A percentile compares a stretch with the other conserved stretches of the same genome.
Evolutionary conservation across 108 stramenopile species (phyloP).

Genomic region (Epipyxis sp.): DNA sequence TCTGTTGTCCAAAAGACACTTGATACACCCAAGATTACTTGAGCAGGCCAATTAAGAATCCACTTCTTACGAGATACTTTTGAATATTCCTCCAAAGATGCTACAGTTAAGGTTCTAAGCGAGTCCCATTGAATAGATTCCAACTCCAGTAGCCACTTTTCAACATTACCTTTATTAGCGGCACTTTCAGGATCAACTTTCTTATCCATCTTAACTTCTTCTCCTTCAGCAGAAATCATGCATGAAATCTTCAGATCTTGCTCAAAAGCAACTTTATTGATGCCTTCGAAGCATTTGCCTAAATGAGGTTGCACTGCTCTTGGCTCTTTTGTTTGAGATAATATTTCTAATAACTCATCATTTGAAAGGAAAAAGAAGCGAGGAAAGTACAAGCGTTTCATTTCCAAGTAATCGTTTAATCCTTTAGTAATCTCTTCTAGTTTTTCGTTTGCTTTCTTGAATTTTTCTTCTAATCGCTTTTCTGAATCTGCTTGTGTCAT

Average conservation of each 20-base stretch:
- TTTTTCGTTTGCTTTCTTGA: slow-evolving; percentile 59
- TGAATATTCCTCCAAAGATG: slow-evolving; percentile 55
- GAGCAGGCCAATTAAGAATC: slow-evolving; percentile 65
- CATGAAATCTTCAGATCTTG: slow-evolving; percentile 56
- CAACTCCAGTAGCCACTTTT: slow-evolving; percentile 61
- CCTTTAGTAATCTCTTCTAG: slow-evolving; percentile 67
- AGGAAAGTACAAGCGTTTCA: slow-evolving; percentile 66
- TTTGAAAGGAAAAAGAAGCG: slow-evolving; percentile 69
- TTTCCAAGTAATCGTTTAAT: slow-evolving; percentile 63
- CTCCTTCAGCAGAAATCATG: slow-evolving; percentile 63
- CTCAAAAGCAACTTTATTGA: slow-evolving; percentile 59
- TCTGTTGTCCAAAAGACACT: slow-evolving; percentile 61
- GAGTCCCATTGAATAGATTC: slow-evolving; percentile 60
- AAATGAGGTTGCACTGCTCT: slow-evolving; percentile 66
- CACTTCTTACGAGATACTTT: slow-evolving; percentile 52
- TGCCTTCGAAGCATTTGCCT: slow-evolving; percentile 67
- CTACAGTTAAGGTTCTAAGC: slow-evolving; percentile 53
- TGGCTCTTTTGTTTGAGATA: slow-evolving; percentile 67
- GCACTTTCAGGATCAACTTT: slow-evolving; percentile 62
- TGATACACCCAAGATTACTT: slow-evolving; percentile 59
- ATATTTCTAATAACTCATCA: slow-evolving; percentile 66
- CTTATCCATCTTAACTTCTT: slow-evolving; percentile 47
- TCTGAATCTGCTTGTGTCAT: slow-evolving; percentile 57
- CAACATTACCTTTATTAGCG: slow-evolving; percentile 65
- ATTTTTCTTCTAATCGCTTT: slow-evolving; percentile 56